Conservation (phyloP, 345 rosid genomes). For the Pugionium cornutum region DNA sequence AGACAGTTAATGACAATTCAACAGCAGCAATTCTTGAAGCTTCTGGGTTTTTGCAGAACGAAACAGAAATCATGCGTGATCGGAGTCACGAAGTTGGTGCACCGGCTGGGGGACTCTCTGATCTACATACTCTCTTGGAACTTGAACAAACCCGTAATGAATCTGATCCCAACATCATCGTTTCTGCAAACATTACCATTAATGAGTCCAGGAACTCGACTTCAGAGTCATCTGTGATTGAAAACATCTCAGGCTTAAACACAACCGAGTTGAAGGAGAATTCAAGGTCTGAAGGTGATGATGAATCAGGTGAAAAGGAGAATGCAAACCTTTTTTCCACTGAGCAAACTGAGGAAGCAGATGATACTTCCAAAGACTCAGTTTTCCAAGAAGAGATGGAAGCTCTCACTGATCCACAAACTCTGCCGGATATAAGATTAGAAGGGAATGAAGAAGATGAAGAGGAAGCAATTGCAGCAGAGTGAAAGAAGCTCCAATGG, state of each 20-base stretch:
- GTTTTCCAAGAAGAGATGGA: too few species aligned
- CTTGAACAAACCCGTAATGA: constrained; percentile 36
- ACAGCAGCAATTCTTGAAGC: constrained; percentile 35
- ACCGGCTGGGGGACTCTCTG: constrained; percentile 34
- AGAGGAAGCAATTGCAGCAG: constrained; percentile 45
- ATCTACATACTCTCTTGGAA: constrained; percentile 23
- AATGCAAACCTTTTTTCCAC: constrained; percentile 31
- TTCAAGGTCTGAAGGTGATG: constrained; percentile 38
- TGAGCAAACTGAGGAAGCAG: background rate
- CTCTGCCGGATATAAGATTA: constrained; percentile 34
- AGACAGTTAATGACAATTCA: constrained; percentile 35
- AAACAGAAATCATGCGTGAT: constrained; percentile 42
- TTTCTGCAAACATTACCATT: constrained; percentile 37
- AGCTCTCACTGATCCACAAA: too few species aligned
- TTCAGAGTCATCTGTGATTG: constrained; percentile 30
- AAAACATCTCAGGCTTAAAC: constrained; percentile 39
- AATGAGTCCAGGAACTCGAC: constrained; percentile 41
- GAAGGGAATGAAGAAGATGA: constrained; percentile 44
- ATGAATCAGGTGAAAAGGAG: constrained; percentile 45
- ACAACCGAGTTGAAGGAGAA: constrained; percentile 41
- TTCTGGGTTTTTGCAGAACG: constrained; percentile 43
- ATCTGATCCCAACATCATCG: constrained; percentile 33
- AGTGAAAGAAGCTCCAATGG: constrained; percentile 15
- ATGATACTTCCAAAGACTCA: too few species aligned
- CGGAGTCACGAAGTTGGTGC: constrained; percentile 32